These are phyloP conservation scores for Coniferiporia weirii DNA, from an alignment of 1,284 basidiomycete genomes.

Conservation along the genomic window DNA sequence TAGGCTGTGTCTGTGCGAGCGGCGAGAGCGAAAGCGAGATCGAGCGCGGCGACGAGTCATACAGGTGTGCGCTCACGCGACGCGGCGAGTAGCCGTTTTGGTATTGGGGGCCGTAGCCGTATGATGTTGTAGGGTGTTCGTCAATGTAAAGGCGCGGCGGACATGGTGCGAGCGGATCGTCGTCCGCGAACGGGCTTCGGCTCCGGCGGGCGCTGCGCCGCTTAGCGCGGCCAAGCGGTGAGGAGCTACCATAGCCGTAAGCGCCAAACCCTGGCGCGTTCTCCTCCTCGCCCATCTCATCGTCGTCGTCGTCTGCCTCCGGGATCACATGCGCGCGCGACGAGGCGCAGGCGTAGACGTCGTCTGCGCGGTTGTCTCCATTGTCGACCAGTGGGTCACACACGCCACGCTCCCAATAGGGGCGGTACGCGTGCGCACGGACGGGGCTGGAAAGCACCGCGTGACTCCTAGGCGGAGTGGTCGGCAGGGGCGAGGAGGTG, in stretches of 20 bases:
- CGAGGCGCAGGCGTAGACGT: neutral
- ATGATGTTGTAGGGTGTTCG: no score
- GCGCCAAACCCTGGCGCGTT: neutral
- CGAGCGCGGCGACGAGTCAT: neutral
- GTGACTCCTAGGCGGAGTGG: neutral
- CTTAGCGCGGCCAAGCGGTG: neutral
- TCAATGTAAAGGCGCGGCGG: neutral
- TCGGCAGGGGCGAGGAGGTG: neutral
- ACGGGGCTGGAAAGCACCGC: neutral
- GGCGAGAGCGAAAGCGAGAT: neutral
- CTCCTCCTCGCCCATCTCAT: neutral
- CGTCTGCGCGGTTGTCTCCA: neutral
- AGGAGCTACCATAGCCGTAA: neutral
- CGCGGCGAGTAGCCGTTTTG: no score
- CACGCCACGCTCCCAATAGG: conserved; percentile 3
- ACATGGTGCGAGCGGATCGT: neutral
- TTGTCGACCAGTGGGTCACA: neutral
- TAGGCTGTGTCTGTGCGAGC: neutral
- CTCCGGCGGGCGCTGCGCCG: neutral
- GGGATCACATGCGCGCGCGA: neutral
- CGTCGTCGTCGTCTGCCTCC: neutral
- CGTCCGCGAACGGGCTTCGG: conserved; percentile 5
- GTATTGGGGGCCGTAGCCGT: no score
- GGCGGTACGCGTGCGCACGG: neutral
- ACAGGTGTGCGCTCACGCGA: no score